phyloP scores from a whole-genome alignment of 768 basidiomycete species.

The Rhizopogon rudus region DNA sequence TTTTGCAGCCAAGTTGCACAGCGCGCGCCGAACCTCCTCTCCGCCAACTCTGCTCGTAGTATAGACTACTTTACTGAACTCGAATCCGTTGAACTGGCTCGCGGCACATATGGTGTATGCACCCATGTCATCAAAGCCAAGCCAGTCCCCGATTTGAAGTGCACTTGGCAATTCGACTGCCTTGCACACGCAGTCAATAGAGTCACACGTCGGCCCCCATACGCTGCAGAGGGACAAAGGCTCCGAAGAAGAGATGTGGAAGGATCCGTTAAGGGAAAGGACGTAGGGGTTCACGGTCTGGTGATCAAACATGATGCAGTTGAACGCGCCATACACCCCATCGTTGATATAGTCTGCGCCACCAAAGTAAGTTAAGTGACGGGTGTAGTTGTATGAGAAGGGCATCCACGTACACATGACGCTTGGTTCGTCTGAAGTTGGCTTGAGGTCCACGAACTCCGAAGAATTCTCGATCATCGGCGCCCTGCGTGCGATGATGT shows the following conservation, averaged over 20 bases:
- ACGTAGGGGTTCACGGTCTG: constrained; percentile 85
- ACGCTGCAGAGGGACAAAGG: constrained; percentile 59
- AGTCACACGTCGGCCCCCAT: constrained; percentile 99
- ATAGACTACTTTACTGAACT: constrained; percentile 74
- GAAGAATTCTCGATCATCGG: constrained; percentile 34
- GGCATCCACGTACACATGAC: constrained; percentile 82
- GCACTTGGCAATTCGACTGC: constrained; percentile 56
- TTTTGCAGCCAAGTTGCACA: constrained; percentile 44
- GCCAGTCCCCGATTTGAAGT: constrained; percentile 92
- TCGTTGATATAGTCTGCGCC: constrained; percentile 95
- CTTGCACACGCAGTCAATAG: constrained; percentile 86
- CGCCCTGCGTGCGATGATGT: constrained; percentile 87
- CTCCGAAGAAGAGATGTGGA: constrained; percentile 36
- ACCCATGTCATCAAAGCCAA: constrained; percentile 97
- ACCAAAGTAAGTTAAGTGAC: background rate
- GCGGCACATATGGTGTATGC: constrained; percentile 99
- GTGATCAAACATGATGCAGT: constrained; percentile 97
- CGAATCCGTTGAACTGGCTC: constrained; percentile 92
- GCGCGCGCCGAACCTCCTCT: constrained; percentile 46
- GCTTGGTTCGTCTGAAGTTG: constrained; percentile 35
- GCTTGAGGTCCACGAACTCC: constrained; percentile 16
- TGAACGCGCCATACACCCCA: constrained; percentile 96
- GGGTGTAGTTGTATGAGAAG: constrained; percentile 7
- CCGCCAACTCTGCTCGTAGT: constrained; percentile 57
- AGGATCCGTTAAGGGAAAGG: constrained; percentile 63